Evolutionary conservation across 352 stramenopile species (phyloP), one percentile per base, ranked within the genome.

Genomic region (Thraustochytrium sp.): DNA sequence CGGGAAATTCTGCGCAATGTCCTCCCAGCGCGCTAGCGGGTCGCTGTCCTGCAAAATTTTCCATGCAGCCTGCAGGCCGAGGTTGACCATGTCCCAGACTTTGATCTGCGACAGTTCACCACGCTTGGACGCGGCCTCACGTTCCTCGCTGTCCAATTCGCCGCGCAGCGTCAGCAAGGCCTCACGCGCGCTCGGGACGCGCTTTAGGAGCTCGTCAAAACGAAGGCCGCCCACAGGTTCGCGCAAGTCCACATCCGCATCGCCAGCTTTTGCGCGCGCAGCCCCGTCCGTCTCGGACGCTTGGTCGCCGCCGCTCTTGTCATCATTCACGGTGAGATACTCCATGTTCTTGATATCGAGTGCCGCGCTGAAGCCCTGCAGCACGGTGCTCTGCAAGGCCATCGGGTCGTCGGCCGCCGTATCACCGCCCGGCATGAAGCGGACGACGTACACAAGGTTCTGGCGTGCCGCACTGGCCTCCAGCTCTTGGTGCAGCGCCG

Each of bases 331-430:
- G 8, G 94, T 97, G 85, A 96, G 96, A 87, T 98, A 98, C 87
- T 98, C 94, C 91, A 97, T 97, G 86, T 98, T 97, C 86, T 98
- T 98, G 75, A 98, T 96, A 75, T 98, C 93, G 38, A 98, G 86
- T 2, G 91, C 90, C 37, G 97, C 92, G 9, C 94, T 94, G 75
- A 97, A 98, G 26, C 94, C 94, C 40, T 76, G 75, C 36, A 83
- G 56, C n/a, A 29, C 37, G 0, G 56, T 59, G 8, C 5, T 23
- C 11, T 40, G 29, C 16, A 40, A 29, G 2, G 53, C 75, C 16
- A 76, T 18, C n/a, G 37, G 18, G 26, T 59, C 68, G 9, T 46
- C 11, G 0, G 4, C n/a, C 53, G 23, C 51, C 8, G 31, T n/a
- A n/a, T 76, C 73, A 4, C 16, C 73, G 8, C 65, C 65, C 9